Evolutionary conservation across 2,329 filamentous ascomycete genomes (phyloP), one percentile per base, ranked within the genome.

Genomic region (Magnaporthiopsis rhizophila): DNA sequence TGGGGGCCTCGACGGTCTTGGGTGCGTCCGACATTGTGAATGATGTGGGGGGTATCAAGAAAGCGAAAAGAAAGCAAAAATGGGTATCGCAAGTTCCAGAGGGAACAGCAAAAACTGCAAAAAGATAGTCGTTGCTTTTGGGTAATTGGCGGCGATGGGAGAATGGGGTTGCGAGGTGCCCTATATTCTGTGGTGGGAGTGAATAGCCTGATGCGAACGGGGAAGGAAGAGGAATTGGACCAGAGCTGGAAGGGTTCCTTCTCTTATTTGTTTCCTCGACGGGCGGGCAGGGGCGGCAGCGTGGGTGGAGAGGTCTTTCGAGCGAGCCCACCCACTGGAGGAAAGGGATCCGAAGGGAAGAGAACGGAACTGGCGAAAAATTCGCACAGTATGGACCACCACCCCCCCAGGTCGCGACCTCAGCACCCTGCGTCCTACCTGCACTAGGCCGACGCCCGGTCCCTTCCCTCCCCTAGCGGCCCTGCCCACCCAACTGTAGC

Each of bases 21-120:
- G 87, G 83, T 77, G 81, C 82, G 74, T 91, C 89, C 80, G 89
- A 86, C 89, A 91, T 91, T 82, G 72, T 84, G 80, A 76, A 74
- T 74, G 68, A 62, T 63, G 65, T 64, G 67, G 68, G 59, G 62
- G 62, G 60, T 75, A 74, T 74, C 69, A 69, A 68, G 71, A 73
- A 70, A 74, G 73, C 72, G 69, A 70, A 69, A 63, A 68, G 65
- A 66, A 65, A 67, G 73, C 67, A 76, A 72, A 74, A 78, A 53
- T 64, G 65, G 62, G 66, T 65, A 65, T 61, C 61, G 59, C 64
- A 62, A 53, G 57, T 58, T 38, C 64, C 50, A 56, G 34, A 60
- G 32, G 28, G 32, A 28, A 60, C 58, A 36, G 32, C 28, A 60
- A 28, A 32, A 53, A n/a, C 18, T 21, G 45, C 45, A 53, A 21